phyloP scores from a whole-genome alignment of 441 rosid species.

The Cnidoscolus chayamansa region DNA sequence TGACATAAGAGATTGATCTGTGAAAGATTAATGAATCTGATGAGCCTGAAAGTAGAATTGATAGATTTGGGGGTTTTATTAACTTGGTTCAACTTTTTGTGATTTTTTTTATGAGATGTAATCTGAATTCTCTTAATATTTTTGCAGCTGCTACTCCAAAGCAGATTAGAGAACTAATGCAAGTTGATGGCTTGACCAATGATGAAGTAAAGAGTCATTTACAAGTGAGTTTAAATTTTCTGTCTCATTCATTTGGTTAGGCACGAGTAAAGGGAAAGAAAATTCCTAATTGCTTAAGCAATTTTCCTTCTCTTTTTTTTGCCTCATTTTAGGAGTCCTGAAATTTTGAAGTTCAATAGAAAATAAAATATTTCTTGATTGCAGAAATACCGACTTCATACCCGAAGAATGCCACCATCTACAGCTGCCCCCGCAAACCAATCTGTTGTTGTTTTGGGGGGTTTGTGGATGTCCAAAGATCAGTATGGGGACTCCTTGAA shows the following conservation, averaged over 20 bases:
- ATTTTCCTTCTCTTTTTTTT: neutral
- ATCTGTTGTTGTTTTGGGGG: conserved; percentile 56
- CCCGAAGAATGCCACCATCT: conserved; percentile 42
- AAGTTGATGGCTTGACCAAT: conserved; percentile 89
- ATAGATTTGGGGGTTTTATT: neutral
- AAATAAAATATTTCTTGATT: conserved; percentile 19
- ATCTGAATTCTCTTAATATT: conserved; percentile 9
- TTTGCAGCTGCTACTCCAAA: conserved; percentile 90
- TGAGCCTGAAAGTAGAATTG: conserved; percentile 4
- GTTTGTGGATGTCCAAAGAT: conserved; percentile 65
- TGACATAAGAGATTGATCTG: neutral
- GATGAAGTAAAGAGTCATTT: conserved; percentile 99
- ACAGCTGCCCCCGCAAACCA: conserved; percentile 46
- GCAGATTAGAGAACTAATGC: conserved; percentile 97
- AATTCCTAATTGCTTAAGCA: neutral
- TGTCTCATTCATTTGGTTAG: neutral
- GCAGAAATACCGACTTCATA: conserved; percentile 87
- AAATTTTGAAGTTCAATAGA: conserved; percentile 15
- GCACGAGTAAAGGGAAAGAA: conserved; percentile 16
- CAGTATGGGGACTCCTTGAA: conserved; percentile 51
- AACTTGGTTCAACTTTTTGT: no score
- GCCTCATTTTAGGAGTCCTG: neutral
- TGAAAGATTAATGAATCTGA: conserved; percentile 9
- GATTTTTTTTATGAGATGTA: conserved; percentile 27
- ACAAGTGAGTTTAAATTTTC: conserved; percentile 48